Conservation (phyloP, 2,329 filamentous ascomycete genomes). For the Scedosporium aurantiacum region DNA sequence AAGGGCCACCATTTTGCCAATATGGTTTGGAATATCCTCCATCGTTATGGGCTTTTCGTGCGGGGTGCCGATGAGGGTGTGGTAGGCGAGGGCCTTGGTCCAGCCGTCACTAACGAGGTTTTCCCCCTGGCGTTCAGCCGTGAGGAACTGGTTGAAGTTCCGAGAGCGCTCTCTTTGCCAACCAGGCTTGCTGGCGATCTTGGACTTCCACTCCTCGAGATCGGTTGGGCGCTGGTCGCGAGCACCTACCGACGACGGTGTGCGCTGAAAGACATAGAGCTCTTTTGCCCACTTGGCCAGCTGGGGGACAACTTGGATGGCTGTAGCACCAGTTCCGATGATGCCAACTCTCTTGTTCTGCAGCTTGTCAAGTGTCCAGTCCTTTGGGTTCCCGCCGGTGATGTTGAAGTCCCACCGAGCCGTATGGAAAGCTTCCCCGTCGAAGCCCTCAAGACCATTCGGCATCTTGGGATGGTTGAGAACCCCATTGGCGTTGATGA, state of each 20-base stretch:
- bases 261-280: conserved; percentile 46
- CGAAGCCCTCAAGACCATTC: conserved; percentile 28
- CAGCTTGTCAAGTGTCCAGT: conserved; percentile 31
- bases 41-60: conserved; percentile 12
- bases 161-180: conserved; percentile 26
- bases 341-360: conserved; percentile 34
- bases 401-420: conserved; percentile 32
- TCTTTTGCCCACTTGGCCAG: conserved; percentile 36
- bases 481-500: conserved; percentile 27
- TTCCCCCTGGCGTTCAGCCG: conserved; percentile 11
- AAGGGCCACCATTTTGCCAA: conserved; percentile 15
- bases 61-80: conserved; percentile 21
- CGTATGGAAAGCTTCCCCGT: conserved; percentile 33
- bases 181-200: conserved; percentile 23
- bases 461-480: conserved; percentile 30
- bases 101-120: conserved; percentile 40
- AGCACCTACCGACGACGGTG: conserved; percentile 30
- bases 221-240: conserved; percentile 30
- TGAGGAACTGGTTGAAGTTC: conserved; percentile 5
- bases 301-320: conserved; percentile 31
- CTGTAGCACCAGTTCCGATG: conserved; percentile 39
- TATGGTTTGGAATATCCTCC: conserved; percentile 14
- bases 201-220: conserved; percentile 25
- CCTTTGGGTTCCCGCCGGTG: conserved; percentile 28
- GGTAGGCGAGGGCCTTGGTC: conserved; percentile 28